Evolutionary conservation across 257 asterid genomes (phyloP), one percentile per base, ranked within the genome.

Genomic region (Capsicum baccatum): DNA sequence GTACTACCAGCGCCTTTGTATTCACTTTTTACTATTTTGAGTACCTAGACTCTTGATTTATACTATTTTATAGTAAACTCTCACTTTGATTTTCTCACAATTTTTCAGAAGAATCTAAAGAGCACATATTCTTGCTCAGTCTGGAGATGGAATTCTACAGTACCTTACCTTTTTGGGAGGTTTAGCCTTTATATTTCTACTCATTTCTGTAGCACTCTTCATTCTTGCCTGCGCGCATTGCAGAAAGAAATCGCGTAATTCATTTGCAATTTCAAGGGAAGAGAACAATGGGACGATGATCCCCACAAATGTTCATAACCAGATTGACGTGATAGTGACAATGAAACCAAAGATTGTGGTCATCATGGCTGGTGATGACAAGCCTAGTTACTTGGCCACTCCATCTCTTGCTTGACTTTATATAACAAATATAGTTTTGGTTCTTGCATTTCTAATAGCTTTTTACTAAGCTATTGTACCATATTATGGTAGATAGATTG

Each of bases 361-460:
- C 83, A 66, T 64, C 69, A 87, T 89, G 91, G 91, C 91, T 56
- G 93, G 93, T 66, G 90, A 89, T 71, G 87, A 85, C 82, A 84
- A 85, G 86, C 91, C 91, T 9, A 90, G 90, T 50, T 83, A 85
- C 79, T 79, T 90, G 44, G 93, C 92, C 2, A 83, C 81, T 56
- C 91, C 93, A 5, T 76, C 81, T 76, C 81, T 76, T 14, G 15
- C 48, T 26, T 76, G 33, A 44, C 48, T 47, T 8, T 52, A 39
- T 8, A 26, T 3, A 4, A 52, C 2, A 2, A 76, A 52, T 3
- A 13, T 35, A 52, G 1, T 21, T 42, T 8, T 76, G 4, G 12
- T 76, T 76, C 48, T 76, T 52, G 33, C 64, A 4, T 78, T 54
- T 54, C n/a, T 1, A 78, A 13, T 78, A 26, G 14, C 33, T 14